Percentiles rank a stretch among this genome's conserved stretches.
These are phyloP conservation scores for Pontederia paniculata DNA, from an alignment of 176 grass and related monocot genomes.

Conservation along the genomic window DNA sequence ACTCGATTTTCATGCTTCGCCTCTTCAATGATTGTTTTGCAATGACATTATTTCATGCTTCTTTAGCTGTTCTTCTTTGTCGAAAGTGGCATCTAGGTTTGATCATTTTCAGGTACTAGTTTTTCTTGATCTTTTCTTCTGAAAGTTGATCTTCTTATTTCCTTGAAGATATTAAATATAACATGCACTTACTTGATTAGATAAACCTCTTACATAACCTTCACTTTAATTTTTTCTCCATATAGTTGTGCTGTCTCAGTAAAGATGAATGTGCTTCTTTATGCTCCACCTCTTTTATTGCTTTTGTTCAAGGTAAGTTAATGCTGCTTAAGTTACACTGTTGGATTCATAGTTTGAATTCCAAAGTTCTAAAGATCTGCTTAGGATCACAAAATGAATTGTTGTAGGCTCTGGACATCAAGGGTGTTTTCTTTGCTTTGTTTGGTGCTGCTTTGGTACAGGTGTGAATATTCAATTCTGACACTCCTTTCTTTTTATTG, in stretches of 20 bases:
- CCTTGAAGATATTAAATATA: neutral
- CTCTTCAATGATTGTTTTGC: constrained; percentile 94
- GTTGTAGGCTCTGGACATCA: constrained; percentile 57
- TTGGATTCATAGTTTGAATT: neutral
- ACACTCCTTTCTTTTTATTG: neutral
- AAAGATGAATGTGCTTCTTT: constrained; percentile 98
- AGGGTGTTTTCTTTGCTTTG: constrained; percentile 56
- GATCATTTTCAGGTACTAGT: constrained; percentile 70
- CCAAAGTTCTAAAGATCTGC: constrained; percentile 18
- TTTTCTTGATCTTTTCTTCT: no score
- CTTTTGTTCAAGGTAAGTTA: constrained; percentile 69
- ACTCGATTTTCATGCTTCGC: constrained; percentile 89
- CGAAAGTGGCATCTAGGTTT: constrained; percentile 81
- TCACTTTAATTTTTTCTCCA: constrained; percentile 13
- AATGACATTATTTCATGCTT: constrained; percentile 78
- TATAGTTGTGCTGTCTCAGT: constrained; percentile 71
- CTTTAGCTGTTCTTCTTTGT: constrained; percentile 64
- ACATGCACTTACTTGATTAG: neutral
- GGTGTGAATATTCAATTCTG: constrained; percentile 17
- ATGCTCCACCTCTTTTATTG: constrained; percentile 75
- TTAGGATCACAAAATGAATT: constrained; percentile 16
- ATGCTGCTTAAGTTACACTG: constrained; percentile 11
- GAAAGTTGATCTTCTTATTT: neutral
- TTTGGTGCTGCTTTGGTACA: constrained; percentile 62
- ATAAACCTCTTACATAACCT: neutral